Conservation (phyloP, 306 rosid genomes). For the Mimosa pudica region DNA sequence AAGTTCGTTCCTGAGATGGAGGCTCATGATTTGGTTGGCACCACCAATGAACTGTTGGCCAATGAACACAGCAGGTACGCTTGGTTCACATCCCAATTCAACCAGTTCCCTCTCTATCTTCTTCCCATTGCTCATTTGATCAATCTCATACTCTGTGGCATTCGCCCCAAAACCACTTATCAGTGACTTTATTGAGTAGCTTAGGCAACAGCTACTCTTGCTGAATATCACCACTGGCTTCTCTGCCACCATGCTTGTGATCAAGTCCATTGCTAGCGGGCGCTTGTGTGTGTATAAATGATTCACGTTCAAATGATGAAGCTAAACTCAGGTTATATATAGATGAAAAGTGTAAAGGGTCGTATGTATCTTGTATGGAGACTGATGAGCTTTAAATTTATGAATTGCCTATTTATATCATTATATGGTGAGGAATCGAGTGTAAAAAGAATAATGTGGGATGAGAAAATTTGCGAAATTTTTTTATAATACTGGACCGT, state of each 20-base stretch:
- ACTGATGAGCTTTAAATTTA: neutral
- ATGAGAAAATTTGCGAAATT: neutral
- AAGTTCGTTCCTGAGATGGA: constrained; percentile 55
- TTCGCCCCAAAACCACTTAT: constrained; percentile 59
- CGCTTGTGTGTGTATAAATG: too few species aligned
- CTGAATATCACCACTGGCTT: constrained; percentile 85
- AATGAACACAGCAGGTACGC: constrained; percentile 71
- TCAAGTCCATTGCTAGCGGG: constrained; percentile 33
- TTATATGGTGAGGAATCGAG: neutral
- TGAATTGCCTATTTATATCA: neutral
- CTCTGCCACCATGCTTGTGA: constrained; percentile 58
- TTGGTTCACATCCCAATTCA: constrained; percentile 57
- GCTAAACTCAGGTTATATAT: neutral
- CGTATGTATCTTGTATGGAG: neutral
- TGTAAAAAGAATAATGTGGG: neutral
- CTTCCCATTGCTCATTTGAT: constrained; percentile 52
- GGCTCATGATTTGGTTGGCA: constrained; percentile 56
- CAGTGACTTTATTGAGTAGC: constrained; percentile 47
- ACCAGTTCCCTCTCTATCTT: constrained; percentile 53
- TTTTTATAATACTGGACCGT: neutral
- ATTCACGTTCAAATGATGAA: neutral
- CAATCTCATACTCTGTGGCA: constrained; percentile 54
- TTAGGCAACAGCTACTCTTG: constrained; percentile 65
- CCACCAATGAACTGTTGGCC: constrained; percentile 73
- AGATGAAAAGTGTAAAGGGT: neutral